Percentiles rank a stretch among this genome's conserved stretches.
Conservation (phyloP, 768 basidiomycete genomes). For the Macrolepiota fuliginosa region DNA sequence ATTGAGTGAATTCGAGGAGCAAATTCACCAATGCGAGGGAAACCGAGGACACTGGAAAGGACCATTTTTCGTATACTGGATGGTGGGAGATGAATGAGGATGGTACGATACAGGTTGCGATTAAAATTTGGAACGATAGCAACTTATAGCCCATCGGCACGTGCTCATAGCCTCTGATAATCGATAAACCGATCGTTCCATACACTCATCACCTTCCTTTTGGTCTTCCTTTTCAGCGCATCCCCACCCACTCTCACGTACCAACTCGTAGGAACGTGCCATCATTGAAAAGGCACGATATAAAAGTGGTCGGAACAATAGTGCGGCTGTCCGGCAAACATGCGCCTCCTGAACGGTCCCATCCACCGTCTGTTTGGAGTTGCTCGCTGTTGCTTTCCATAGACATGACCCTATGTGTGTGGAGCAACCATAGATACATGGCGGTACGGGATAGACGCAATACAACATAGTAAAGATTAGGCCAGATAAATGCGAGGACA, state of each 20-base stretch:
- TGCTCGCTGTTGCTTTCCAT: too few relatives aligned
- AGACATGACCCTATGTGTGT: neutral
- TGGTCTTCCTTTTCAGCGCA: neutral
- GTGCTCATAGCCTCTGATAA: constrained; percentile 27
- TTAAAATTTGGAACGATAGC: constrained; percentile 21
- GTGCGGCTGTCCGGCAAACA: too few relatives aligned
- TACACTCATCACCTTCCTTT: neutral
- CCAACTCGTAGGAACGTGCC: neutral
- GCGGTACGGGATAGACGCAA: neutral
- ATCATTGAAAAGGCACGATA: neutral
- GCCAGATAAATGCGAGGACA: constrained; percentile 1
- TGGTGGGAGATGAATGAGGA: constrained; percentile 25
- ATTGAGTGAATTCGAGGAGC: neutral
- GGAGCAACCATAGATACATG: constrained; percentile 5
- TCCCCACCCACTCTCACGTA: neutral
- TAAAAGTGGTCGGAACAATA: neutral
- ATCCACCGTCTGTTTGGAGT: too few relatives aligned
- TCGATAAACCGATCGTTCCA: constrained; percentile 27
- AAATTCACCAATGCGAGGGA: constrained; percentile 81
- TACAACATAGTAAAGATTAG: neutral
- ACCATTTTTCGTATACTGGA: constrained; percentile 54
- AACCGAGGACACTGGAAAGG: constrained; percentile 82
- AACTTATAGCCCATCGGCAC: constrained; percentile 33
- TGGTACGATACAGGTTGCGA: constrained; percentile 14
- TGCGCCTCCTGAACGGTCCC: too few relatives aligned